These are phyloP conservation scores for Pichia sp. DNA, from an alignment of 1,139 yeast genomes.

Conservation along the genomic window DNA sequence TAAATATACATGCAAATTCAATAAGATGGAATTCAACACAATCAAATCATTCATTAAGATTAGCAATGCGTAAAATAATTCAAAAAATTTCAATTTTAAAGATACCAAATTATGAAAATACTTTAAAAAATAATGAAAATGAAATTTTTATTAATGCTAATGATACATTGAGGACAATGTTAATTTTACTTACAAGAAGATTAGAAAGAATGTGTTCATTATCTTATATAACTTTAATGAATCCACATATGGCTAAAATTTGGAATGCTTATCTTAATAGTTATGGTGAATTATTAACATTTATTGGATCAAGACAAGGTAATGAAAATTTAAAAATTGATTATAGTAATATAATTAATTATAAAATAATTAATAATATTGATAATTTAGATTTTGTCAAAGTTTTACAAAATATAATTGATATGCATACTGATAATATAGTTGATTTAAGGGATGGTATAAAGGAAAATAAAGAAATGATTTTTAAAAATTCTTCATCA, in stretches of 20 bases:
- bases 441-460: constrained; percentile 79
- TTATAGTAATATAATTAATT: neutral
- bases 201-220: constrained; percentile 61
- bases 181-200: constrained; percentile 49
- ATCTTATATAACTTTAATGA: constrained; percentile 78
- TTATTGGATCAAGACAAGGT: constrained; percentile 21
- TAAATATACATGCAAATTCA: too few relatives aligned
- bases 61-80: constrained; percentile 1
- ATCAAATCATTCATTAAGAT: neutral
- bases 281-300: constrained; percentile 51
- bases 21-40: too few relatives aligned
- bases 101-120: constrained; percentile 4
- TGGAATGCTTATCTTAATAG: constrained; percentile 69
- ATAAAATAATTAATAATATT: constrained; percentile 17
- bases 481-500: too few relatives aligned
- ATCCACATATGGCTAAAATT: constrained; percentile 84
- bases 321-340: neutral
- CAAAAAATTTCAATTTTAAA: neutral
- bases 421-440: constrained; percentile 75
- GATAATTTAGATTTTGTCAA: constrained; percentile 48
- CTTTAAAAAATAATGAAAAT: constrained; percentile 1
- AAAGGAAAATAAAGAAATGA: constrained; percentile 48
- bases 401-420: constrained; percentile 54
- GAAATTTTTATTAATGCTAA: constrained; percentile 11
- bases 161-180: constrained; percentile 36